Base-by-base conservation (phyloP, 2,329 filamentous ascomycete species). In the Paraconiothyrium sp. region DNA sequence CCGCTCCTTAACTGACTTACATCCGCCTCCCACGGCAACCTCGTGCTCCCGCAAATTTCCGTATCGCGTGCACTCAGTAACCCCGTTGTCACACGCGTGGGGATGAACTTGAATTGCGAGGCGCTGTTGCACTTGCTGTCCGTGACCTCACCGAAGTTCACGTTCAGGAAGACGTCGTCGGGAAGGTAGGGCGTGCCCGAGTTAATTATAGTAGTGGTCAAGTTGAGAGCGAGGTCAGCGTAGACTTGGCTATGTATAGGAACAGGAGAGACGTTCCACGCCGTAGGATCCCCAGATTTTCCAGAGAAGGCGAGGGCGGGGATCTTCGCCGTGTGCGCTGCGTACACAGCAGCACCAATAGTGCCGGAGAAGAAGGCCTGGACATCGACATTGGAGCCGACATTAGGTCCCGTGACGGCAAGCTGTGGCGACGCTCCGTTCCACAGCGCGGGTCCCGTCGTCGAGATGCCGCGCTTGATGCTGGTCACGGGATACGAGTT, bases 271-370 rank as follows among this genome's bases (percentile, higher is more conserved):
- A 73, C 76, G 67, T 89, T 82, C 82, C 84, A 91, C 0, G 85
- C 81, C 0, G 84, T 84, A 32, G 78, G 82, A 14, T 81, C 80
- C 6, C 80, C 80, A 0, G 83, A 83, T 1, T 77, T 75, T 6
- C 89, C 89, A 0, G 86, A 88, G 78, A 92, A 92, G 16, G 89
- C 90, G 59, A 92, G 84, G n/a, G 85, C 86, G 0, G 90, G 90
- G 59, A 91, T 85, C 1, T 84, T 83, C 7, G 68, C 70, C 1
- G 79, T 79, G 22, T 84, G 79, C 4, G 82, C 85, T 0, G 89
- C 88, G 65, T 88, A 87, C 37, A 81, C 83, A 8, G 89, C 87
- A 0, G 87, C 87, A 54, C 89, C 89, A n/a, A 90, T 86, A 24
- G 90, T 92, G 5, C 90, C 89, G 1, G 89, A 91, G 73, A 90